Evolutionary conservation across 768 basidiomycete genomes (phyloP).

Genomic region (Russula virescens): DNA sequence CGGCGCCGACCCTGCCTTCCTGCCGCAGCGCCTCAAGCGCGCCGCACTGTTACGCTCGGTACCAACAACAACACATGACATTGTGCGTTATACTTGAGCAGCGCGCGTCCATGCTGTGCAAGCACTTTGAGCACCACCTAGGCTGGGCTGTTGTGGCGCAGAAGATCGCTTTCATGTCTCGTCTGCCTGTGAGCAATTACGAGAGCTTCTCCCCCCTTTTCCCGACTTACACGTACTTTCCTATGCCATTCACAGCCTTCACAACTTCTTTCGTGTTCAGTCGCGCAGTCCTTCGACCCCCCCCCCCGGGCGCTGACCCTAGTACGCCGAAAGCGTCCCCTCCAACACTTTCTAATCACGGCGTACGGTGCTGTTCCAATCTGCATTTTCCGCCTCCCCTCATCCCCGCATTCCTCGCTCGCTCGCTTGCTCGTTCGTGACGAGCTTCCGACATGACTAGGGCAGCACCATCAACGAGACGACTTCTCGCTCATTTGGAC

Average conservation of each 20-base stretch:
- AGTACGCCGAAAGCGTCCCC: no score
- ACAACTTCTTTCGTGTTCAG: conserved; percentile 1
- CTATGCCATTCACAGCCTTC: no score
- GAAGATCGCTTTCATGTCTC: conserved; percentile 10
- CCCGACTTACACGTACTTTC: background rate
- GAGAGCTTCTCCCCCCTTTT: no score
- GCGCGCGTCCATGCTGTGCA: conserved; percentile 9
- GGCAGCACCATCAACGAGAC: conserved; percentile 9
- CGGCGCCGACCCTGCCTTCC: background rate
- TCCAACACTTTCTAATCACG: background rate
- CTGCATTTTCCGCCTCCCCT: background rate
- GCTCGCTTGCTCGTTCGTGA: no score
- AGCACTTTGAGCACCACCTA: conserved; percentile 9
- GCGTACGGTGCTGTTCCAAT: background rate
- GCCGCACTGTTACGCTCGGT: background rate
- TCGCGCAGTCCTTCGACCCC: background rate
- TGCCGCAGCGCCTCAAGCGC: background rate
- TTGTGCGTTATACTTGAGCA: conserved; percentile 7
- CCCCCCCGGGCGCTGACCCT: conserved; percentile 3
- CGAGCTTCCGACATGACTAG: background rate
- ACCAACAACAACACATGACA: background rate
- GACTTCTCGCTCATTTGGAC: conserved; percentile 9
- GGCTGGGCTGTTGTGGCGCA: conserved; percentile 14
- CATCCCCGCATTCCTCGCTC: background rate
- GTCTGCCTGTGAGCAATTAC: no score